Conservation (phyloP, 2,329 filamentous ascomycete genomes). For the Dactylellina drechsleri region DNA sequence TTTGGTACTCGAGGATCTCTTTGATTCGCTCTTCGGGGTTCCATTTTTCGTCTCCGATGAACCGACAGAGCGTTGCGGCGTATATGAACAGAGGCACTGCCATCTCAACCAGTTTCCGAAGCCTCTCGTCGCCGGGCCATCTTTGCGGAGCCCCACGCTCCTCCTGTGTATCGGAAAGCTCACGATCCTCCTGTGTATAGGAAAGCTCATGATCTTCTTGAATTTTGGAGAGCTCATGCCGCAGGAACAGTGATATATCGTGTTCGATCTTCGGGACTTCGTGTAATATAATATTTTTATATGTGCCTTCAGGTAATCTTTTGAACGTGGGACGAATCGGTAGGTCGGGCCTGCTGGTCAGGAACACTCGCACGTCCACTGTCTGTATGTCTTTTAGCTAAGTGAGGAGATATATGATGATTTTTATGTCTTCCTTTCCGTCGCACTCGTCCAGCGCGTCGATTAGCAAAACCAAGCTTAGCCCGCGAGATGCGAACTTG, state of each 20-base stretch:
- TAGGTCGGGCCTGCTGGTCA: constrained; percentile 23
- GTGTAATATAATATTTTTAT: constrained; percentile 14
- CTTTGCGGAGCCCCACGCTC: constrained; percentile 20
- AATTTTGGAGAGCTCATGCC: constrained; percentile 8
- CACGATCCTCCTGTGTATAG: too few relatives aligned
- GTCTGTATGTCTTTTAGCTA: constrained; percentile 25
- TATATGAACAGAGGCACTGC: constrained; percentile 59
- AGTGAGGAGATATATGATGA: neutral
- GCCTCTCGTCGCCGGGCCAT: constrained; percentile 55
- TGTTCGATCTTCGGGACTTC: constrained; percentile 3
- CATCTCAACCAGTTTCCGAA: constrained; percentile 54
- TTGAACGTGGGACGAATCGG: neutral
- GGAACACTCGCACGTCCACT: constrained; percentile 15
- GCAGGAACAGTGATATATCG: constrained; percentile 21
- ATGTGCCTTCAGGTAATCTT: neutral
- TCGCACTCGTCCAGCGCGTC: too few relatives aligned
- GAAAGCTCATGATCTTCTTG: too few relatives aligned
- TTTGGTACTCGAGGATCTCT: neutral
- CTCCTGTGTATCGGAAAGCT: too few relatives aligned
- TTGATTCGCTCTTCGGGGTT: constrained; percentile 34
- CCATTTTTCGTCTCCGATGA: constrained; percentile 51
- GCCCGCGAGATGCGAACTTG: neutral
- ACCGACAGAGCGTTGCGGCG: constrained; percentile 58
- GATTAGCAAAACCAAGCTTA: constrained; percentile 15
- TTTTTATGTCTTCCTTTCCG: constrained; percentile 11